These are phyloP conservation scores for Clitocybe nebularis DNA, from an alignment of 1,284 basidiomycete genomes.

Conservation along the genomic window DNA sequence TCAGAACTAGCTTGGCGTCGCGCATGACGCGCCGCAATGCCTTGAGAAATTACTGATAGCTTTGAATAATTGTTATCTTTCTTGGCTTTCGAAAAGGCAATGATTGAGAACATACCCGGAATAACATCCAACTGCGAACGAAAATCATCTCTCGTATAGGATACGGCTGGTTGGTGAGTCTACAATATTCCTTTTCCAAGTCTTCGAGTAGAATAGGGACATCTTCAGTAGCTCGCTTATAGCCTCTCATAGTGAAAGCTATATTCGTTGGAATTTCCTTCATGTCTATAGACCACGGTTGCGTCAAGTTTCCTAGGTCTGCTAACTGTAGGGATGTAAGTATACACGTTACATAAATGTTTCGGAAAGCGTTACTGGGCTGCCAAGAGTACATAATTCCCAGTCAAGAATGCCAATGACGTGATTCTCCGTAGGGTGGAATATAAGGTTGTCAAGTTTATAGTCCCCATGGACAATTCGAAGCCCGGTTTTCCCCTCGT, in stretches of 20 bases:
- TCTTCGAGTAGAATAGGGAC: slow-evolving; percentile 70
- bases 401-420: slow-evolving; percentile 96
- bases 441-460: slow-evolving; percentile 94
- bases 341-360: slow-evolving; percentile 1
- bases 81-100: too few species aligned
- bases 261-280: slow-evolving; percentile 30
- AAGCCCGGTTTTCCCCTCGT: slow-evolving; percentile 66
- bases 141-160: slow-evolving; percentile 77
- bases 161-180: slow-evolving; percentile 54
- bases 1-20: slow-evolving; percentile 86
- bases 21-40: slow-evolving; percentile 87
- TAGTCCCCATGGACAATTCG: slow-evolving; percentile 95
- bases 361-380: slow-evolving; percentile 49
- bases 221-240: slow-evolving; percentile 57
- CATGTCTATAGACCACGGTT: slow-evolving; percentile 75
- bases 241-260: slow-evolving; percentile 38
- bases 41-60: slow-evolving; percentile 87
- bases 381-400: slow-evolving; percentile 93
- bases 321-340: slow-evolving; percentile 56
- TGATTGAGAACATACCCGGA: slow-evolving; percentile 60
- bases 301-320: slow-evolving; percentile 88
- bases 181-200: slow-evolving; percentile 76
- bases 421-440: slow-evolving; percentile 86
- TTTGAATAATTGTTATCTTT: slow-evolving; percentile 29
- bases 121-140: slow-evolving; percentile 84